phyloP scores from a whole-genome alignment of 2,329 filamentous ascomycete species.

The Arthrocladium fulminans region DNA sequence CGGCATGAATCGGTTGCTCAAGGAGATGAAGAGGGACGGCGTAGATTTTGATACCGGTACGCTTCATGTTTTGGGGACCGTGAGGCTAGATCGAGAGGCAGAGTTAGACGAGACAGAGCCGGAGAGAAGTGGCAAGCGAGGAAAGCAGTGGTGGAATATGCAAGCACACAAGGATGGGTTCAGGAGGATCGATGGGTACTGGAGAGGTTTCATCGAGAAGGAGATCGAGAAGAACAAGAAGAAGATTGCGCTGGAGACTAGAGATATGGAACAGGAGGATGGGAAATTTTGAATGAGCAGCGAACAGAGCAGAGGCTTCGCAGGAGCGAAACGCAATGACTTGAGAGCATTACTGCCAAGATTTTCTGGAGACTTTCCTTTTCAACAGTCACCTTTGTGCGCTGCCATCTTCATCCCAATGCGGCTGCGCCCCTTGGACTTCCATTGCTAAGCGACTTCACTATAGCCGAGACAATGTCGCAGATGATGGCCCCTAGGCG shows the following conservation, averaged over 20 bases:
- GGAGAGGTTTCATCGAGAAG: not conserved
- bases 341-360: no score
- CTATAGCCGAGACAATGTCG: no score
- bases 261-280: not conserved
- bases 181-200: not conserved
- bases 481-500: no score
- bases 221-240: not conserved
- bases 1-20: conserved; percentile 31
- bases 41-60: conserved; percentile 31
- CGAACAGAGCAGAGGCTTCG: no score
- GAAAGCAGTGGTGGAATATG: not conserved
- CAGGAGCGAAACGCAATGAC: no score
- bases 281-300: no score
- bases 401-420: no score
- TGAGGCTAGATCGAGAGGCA: conserved; percentile 13
- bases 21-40: conserved; percentile 38
- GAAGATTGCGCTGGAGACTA: not conserved
- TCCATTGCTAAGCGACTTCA: no score
- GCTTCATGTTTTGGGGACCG: conserved; percentile 25
- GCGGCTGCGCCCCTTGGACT: no score
- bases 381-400: no score
- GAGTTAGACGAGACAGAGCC: no score
- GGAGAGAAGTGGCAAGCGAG: not conserved
- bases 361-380: no score
- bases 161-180: not conserved